A percentile compares a stretch with the other conserved stretches of the same genome.
Conservation (phyloP, 129 eudicot genomes). For the Artemisia argyi region DNA sequence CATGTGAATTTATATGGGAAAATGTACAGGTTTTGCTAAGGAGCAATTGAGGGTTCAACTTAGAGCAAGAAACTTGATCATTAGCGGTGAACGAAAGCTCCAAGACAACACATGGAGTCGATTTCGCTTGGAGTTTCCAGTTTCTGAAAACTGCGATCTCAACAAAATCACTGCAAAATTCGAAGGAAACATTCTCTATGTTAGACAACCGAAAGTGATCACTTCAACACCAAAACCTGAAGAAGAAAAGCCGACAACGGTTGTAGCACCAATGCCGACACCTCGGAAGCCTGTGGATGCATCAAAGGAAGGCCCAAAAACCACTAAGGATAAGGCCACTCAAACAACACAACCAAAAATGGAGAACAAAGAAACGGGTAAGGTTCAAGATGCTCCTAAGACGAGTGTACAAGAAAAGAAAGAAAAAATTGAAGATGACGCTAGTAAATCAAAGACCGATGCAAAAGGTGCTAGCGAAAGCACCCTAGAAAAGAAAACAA, state of each 20-base stretch:
- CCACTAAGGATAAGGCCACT: conserved; percentile 10
- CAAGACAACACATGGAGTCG: conserved; percentile 49
- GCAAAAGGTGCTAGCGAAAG: conserved; percentile 17
- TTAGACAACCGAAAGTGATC: conserved; percentile 56
- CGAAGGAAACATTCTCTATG: conserved; percentile 50
- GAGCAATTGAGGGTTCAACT: conserved; percentile 69
- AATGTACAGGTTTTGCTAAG: conserved; percentile 54
- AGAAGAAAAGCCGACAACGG: conserved; percentile 28
- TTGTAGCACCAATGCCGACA: conserved; percentile 7
- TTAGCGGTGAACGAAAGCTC: conserved; percentile 56
- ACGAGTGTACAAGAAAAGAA: conserved; percentile 10
- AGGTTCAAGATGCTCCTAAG: conserved; percentile 16
- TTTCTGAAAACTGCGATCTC: conserved; percentile 48
- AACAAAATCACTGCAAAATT: conserved; percentile 61
- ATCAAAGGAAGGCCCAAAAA: conserved; percentile 19
- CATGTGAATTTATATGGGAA: neutral
- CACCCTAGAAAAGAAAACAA: conserved; percentile 5
- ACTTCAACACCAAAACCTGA: conserved; percentile 34
- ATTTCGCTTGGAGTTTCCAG: conserved; percentile 62
- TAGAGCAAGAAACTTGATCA: conserved; percentile 40
- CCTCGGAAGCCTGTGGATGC: conserved; percentile 34
- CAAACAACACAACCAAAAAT: conserved; percentile 12
- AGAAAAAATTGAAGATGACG: neutral
- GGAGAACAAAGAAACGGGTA: conserved; percentile 6
- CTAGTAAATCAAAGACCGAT: neutral